Evolutionary conservation across 2,329 filamentous ascomycete genomes (phyloP).

Genomic region (Fusarium sulawesiense): DNA sequence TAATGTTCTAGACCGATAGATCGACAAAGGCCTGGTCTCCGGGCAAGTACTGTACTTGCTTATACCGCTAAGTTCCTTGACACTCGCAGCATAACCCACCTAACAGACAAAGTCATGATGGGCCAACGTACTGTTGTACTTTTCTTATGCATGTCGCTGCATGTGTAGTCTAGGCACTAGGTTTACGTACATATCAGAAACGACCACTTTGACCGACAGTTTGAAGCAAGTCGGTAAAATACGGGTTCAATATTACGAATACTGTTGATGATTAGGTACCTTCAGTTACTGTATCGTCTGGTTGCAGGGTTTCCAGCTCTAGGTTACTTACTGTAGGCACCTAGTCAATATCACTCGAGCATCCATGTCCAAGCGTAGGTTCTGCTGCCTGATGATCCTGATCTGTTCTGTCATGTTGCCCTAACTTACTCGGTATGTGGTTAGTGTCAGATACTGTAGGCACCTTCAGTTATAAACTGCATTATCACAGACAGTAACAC

Average conservation of each 20-base stretch:
- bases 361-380: slow-evolving; percentile 12
- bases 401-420: neutral
- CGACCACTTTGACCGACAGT: slow-evolving; percentile 27
- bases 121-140: neutral
- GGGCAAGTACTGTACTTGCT: neutral
- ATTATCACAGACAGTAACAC: neutral
- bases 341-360: neutral
- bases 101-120: neutral
- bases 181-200: neutral
- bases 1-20: slow-evolving; percentile 34
- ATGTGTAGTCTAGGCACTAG: neutral
- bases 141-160: slow-evolving; percentile 23
- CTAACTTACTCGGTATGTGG: neutral
- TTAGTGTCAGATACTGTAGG: neutral
- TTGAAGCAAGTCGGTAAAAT: slow-evolving; percentile 9
- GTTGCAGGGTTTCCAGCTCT: slow-evolving; percentile 1
- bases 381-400: slow-evolving; percentile 2
- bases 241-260: neutral
- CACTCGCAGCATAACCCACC: neutral
- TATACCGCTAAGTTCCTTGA: neutral
- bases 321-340: neutral
- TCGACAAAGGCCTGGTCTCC: slow-evolving; percentile 15
- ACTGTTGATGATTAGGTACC: neutral
- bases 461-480: no score
- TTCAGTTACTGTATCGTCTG: neutral